Evolutionary conservation across 2,329 filamentous ascomycete species (phyloP), one percentile per base, ranked within the genome.

Genomic region (Xylariaceae sp.): DNA sequence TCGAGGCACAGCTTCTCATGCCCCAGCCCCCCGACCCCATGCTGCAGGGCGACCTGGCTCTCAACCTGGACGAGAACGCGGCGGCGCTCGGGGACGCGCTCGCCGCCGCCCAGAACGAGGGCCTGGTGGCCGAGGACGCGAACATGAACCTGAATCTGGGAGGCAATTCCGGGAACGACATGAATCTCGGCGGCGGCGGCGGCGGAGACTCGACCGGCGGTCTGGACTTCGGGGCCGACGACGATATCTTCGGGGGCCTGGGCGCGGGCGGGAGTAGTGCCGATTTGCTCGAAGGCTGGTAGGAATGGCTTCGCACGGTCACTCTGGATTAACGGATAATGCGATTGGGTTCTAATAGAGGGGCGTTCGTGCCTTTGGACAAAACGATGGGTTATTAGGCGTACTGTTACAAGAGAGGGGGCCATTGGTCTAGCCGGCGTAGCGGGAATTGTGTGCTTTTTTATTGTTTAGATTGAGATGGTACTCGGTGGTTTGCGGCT

Each of bases 1-100:
- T 90, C 10, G 86, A 90, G 71, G 79, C 81, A n/a, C 86, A 88
- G 67, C 80, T 89, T 76, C 74, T 76, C 32, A 60, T 73, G 54
- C 65, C 73, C 16, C 63, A 71, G 57, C 62, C 69, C 9, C 61
- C 72, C 68, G 65, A 75, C 50, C 65, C 71, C 2, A 76, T 81
- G 63, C 71, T 81, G 18, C 76, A 77, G 44, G 68, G 70, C 3
- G 76, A 75, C 40, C 73, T 81, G 49, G 70, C 68, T 12, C 69
- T 81, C 5, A 74, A 70, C 32, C 62, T 79, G 3, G 73, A 73
- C 50, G 74, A 71, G 7, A 74, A 74, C 18, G 70, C 76, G 0
- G 70, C 58, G 5, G 70, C 70, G 14, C 67, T 81, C 16, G 74
- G 68, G 10, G 76, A 79, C 46, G 73, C 74, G 16, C 72, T 81